phyloP scores from a whole-genome alignment of 2,329 filamentous ascomycete genomes.

The Tolypocladium album region DNA sequence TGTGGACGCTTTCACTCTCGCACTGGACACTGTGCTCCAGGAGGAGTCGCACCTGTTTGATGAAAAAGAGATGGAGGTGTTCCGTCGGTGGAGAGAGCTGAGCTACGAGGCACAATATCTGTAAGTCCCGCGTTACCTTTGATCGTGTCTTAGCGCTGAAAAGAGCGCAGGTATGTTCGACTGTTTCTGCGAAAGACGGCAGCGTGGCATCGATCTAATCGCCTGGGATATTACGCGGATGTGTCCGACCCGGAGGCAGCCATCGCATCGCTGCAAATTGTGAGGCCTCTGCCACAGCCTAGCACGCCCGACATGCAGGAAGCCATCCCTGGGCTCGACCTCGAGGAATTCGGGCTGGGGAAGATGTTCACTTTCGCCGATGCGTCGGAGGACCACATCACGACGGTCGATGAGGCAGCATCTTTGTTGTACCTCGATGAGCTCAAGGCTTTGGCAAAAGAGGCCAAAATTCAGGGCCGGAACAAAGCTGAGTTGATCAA shows the following conservation, averaged over 20 bases:
- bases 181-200: slow-evolving; percentile 87
- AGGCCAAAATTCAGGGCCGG: slow-evolving; percentile 76
- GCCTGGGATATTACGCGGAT: slow-evolving; percentile 72
- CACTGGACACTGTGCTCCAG: slow-evolving; percentile 77
- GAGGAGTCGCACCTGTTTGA: slow-evolving; percentile 86
- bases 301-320: slow-evolving; percentile 6
- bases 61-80: slow-evolving; percentile 65
- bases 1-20: slow-evolving; percentile 92
- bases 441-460: slow-evolving; percentile 72
- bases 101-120: slow-evolving; percentile 84
- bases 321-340: slow-evolving; percentile 17
- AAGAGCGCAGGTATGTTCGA: slow-evolving; percentile 63
- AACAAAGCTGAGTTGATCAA: slow-evolving; percentile 73
- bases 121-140: slow-evolving; percentile 35
- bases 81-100: slow-evolving; percentile 62
- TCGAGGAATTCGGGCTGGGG: slow-evolving; percentile 35
- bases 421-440: slow-evolving; percentile 78
- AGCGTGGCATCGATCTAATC: slow-evolving; percentile 76
- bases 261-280: slow-evolving; percentile 51
- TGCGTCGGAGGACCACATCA: slow-evolving; percentile 61
- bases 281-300: slow-evolving; percentile 40
- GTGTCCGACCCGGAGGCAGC: slow-evolving; percentile 63
- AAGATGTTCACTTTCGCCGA: slow-evolving; percentile 70
- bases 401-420: slow-evolving; percentile 71
- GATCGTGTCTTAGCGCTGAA: background rate